Evolutionary conservation across 352 stramenopile genomes (phyloP), one percentile per base, ranked within the genome.

Genomic region (Thraustochytrium sp.): DNA sequence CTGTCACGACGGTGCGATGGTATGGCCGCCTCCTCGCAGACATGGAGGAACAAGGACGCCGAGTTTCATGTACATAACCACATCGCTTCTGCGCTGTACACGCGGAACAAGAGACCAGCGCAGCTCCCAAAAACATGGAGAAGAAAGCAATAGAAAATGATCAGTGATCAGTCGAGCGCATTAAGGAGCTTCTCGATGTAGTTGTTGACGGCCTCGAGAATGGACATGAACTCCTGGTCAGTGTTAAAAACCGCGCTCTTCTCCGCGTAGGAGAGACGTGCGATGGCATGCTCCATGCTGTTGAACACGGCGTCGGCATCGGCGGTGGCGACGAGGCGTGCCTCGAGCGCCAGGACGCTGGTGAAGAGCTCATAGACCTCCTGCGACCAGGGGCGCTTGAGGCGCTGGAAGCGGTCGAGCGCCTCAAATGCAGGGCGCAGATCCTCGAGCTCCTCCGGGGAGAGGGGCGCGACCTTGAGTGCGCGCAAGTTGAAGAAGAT

Each of bases 401-500:
- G 0, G 9, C 31, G 48, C 21, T 53, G 26, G 23, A 63, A 73
- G 31, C 31, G 26, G 16, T 68, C 53, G 29, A 82, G 72, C 23
- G 48, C 37, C 26, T 82, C 36, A 38, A 82, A 72, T 9, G 72
- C 38, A 21, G 42, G 34, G 5, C 29, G 51, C 51, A 82, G 29
- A 23, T 82, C 49, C 53, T 73, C 29, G 26, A 82, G 74, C 55
- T 82, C 53, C n/a, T 76, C 53, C 16, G 38, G 74, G 11, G 56
- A 34, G 11, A 82, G 54, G 8, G 74, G 74, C 38, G 74, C 42
- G 11, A 82, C 55, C 51, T 73, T 53, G 38, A 82, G 18, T 9
- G 59, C 59, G 29, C 59, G 59, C 9, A 72, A 31, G 54, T 82
- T 82, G 51, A 82, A 82, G 44, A 82, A 82, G 74, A 68, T 48